Conservation (phyloP, 106 monocot species). For the Dendrobium huoshanense region DNA sequence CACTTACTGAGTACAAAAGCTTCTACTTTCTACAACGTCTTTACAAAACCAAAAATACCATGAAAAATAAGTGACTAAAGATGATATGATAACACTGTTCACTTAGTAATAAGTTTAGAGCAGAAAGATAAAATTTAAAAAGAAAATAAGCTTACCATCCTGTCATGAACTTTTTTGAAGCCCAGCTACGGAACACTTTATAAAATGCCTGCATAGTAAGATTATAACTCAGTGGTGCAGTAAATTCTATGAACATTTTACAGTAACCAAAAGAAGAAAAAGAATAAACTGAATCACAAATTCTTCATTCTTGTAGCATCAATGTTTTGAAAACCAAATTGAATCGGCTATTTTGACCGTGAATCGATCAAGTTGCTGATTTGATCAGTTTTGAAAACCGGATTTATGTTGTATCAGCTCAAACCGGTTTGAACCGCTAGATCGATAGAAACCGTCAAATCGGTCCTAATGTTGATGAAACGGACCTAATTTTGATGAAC, state of each 20-base stretch:
- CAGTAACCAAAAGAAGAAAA: not conserved
- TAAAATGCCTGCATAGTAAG: conserved; percentile 42
- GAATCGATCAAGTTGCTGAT: too few species aligned
- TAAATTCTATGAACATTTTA: not conserved
- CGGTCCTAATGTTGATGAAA: too few species aligned
- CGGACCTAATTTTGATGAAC: too few species aligned
- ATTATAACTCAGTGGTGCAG: not conserved
- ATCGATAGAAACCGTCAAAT: too few species aligned
- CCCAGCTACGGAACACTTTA: conserved; percentile 71
- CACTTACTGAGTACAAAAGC: not conserved
- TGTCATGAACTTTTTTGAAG: conserved; percentile 84
- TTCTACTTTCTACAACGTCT: not conserved
- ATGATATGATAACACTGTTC: not conserved
- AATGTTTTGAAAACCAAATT: too few species aligned
- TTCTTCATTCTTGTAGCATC: not conserved
- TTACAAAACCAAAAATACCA: not conserved
- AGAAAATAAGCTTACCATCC: conserved; percentile 46
- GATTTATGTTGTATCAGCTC: too few species aligned
- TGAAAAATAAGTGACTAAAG: conserved; percentile 4
- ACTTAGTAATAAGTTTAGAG: not conserved
- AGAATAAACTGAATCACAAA: not conserved
- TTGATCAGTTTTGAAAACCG: too few species aligned
- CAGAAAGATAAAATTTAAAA: not conserved
- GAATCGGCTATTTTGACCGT: too few species aligned
- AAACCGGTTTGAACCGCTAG: too few species aligned